Conservation (phyloP, 2,329 filamentous ascomycete genomes). For the Juglanconis sp. region DNA sequence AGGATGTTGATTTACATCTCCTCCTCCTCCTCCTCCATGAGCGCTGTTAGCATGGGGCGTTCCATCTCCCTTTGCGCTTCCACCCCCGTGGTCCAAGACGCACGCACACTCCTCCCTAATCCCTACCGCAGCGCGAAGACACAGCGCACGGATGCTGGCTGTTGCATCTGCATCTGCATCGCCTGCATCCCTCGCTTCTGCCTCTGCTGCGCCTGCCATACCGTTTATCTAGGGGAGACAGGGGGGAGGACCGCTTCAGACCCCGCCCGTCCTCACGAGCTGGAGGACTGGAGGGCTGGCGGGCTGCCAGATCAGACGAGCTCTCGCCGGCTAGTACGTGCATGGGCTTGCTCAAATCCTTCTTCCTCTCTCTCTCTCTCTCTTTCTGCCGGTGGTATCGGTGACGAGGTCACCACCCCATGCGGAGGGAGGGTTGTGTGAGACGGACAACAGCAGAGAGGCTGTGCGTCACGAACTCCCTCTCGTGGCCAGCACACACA, state of each 20-base stretch:
- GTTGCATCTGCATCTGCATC: background rate
- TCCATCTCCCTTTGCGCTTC: background rate
- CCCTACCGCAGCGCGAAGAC: conserved; percentile 10
- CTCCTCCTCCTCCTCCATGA: background rate
- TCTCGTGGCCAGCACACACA: background rate
- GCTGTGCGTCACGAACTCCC: background rate
- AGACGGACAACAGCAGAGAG: background rate
- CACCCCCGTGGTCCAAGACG: background rate
- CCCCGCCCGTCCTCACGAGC: too few relatives aligned
- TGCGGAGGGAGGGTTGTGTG: background rate
- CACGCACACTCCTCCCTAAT: conserved; percentile 8
- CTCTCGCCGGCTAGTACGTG: too few relatives aligned
- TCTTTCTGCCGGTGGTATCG: background rate
- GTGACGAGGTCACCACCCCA: too few relatives aligned
- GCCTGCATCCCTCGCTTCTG: background rate
- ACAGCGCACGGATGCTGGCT: conserved; percentile 5
- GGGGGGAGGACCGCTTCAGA: too few relatives aligned
- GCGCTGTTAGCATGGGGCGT: background rate
- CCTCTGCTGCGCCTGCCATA: background rate
- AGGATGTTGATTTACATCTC: background rate
- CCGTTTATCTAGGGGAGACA: background rate
- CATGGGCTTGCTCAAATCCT: too few relatives aligned
- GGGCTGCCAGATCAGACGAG: too few relatives aligned
- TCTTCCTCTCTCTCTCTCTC: background rate
- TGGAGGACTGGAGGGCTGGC: too few relatives aligned